Base-by-base conservation (phyloP, 306 rosid species). In the Dalbergia cochinchinensis region DNA sequence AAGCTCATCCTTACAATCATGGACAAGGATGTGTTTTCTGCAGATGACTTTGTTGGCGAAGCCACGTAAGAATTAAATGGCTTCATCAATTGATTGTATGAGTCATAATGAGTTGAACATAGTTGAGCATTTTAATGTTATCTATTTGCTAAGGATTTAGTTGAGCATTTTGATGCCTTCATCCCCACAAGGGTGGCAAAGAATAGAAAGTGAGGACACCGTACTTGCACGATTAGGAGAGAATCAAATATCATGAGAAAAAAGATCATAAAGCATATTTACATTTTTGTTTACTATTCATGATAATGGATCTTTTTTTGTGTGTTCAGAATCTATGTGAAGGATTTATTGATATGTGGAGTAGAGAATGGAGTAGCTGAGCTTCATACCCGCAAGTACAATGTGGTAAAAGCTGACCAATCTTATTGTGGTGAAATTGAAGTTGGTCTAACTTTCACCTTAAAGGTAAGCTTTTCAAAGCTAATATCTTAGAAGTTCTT, bases 1-100 rank as follows among this genome's bases (percentile, higher is more conserved):
- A 95, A 92, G 83, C 77, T 95, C 83, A 47, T 34, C 82, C 89
- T 95, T 78, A 88, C 82, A 39, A 85, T 95, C 88, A 62, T 88
- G 87, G 99, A 95, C 86, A 86, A 88, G 69, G 98, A 95, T 85
- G 83, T 89, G 20, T 95, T 92, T 80, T 80, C 99, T 41, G 4
- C 86, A 5, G 98, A 95, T 76, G 99, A 91, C 73, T 84, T 65
- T 65, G 55, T 92, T 13, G 98, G 98, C 5, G 84, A 91, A 62
- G 83, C 99, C 79, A 74, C 73, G 99, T 95, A 90, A 84, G 94
- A 63, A 37, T 55, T 34, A 7, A 48, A 48, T 53, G 7, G 13
- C 74, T 67, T 78, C 61, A 59, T 65, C 8, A 44, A 13, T 33
- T 60, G 41, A 53, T 59, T 54, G 35, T 35, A 55, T 47, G 7